These are phyloP conservation scores for Grammothele lineata DNA, from an alignment of 768 basidiomycete genomes.

Conservation along the genomic window DNA sequence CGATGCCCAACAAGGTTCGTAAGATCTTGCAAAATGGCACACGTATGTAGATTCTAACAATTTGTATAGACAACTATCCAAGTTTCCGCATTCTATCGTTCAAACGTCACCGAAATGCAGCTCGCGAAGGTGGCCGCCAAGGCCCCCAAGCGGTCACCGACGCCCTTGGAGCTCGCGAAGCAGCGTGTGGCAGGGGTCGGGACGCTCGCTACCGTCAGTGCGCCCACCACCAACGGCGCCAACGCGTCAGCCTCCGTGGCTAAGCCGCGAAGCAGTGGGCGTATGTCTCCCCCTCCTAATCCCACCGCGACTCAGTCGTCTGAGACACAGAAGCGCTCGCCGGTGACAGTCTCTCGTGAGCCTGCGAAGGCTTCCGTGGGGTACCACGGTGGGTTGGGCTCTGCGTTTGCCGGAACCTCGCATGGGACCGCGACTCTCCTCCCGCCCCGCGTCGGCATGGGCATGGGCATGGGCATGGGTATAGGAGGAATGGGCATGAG, in stretches of 20 bases:
- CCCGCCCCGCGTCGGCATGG: not conserved
- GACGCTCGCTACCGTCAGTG: too few relatives aligned
- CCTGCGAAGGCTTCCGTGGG: too few relatives aligned
- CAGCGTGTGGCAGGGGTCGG: too few relatives aligned
- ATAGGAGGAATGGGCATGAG: too few relatives aligned
- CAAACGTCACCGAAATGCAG: conserved; percentile 37
- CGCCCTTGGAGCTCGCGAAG: conserved; percentile 6
- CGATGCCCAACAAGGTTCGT: conserved; percentile 58
- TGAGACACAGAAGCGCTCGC: not conserved
- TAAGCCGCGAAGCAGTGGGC: not conserved
- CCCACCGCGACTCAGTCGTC: conserved; percentile 1
- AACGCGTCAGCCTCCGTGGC: too few relatives aligned
- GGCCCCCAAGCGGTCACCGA: conserved; percentile 38
- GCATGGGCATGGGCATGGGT: too few relatives aligned
- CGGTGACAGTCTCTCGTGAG: too few relatives aligned
- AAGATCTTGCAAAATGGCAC: not conserved
- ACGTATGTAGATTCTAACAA: conserved; percentile 1
- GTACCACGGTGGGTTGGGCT: not conserved
- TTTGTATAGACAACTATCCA: conserved; percentile 48
- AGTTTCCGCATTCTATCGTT: conserved; percentile 49
- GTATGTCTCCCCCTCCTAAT: conserved; percentile 4
- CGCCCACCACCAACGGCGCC: too few relatives aligned
- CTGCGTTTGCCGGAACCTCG: conserved; percentile 1
- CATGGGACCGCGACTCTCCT: not conserved
- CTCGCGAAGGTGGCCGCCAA: conserved; percentile 37